Conservation (phyloP, 805 yeast species). For the Lipomyces orientalis region DNA sequence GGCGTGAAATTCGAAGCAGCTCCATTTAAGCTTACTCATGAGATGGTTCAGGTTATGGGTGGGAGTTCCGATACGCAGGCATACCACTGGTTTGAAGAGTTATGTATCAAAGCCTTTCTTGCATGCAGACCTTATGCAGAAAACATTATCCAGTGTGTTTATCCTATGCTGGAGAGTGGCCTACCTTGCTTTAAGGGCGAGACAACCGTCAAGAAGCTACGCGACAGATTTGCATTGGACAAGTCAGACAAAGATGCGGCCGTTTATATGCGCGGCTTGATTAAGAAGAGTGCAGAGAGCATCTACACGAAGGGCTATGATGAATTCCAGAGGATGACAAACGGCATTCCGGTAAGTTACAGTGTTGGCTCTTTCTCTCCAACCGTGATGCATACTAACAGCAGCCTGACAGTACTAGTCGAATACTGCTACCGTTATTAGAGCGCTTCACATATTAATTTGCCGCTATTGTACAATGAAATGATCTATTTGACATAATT, state of each 20-base stretch:
- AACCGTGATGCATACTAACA: background rate
- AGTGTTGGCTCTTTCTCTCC: background rate
- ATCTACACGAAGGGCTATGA: conserved; percentile 93
- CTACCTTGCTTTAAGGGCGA: conserved; percentile 33
- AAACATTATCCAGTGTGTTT: conserved; percentile 79
- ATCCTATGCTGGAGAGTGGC: conserved; percentile 94
- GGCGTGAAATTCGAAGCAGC: conserved; percentile 98
- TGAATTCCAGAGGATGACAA: conserved; percentile 94
- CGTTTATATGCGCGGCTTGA: conserved; percentile 70
- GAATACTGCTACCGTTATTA: background rate
- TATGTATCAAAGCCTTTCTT: conserved; percentile 89
- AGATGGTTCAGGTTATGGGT: conserved; percentile 97
- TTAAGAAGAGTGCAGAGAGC: conserved; percentile 83
- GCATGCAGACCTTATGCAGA: conserved; percentile 89
- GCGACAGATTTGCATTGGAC: conserved; percentile 77
- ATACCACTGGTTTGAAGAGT: conserved; percentile 90
- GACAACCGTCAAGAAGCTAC: conserved; percentile 79
- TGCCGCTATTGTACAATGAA: conserved; percentile 6
- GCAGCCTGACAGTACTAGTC: background rate
- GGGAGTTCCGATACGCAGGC: conserved; percentile 85
- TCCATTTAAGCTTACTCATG: conserved; percentile 94
- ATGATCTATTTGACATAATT: background rate
- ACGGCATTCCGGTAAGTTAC: conserved; percentile 76
- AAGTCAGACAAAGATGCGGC: conserved; percentile 89
- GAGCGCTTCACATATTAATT: background rate